Base-by-base conservation (phyloP, 257 asterid species). In the Solanum appendiculatum region DNA sequence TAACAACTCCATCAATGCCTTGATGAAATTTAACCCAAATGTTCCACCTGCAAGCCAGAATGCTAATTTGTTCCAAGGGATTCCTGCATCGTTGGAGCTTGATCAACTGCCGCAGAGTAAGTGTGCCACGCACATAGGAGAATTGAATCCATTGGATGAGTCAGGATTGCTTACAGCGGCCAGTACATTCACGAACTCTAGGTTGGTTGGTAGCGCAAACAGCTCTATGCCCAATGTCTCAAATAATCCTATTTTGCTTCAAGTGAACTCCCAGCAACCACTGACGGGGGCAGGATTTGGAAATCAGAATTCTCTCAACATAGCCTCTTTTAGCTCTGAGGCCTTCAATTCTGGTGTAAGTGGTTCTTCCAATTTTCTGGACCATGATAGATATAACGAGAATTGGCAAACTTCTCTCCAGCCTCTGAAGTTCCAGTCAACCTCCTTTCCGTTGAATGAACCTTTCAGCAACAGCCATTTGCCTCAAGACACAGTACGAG, bases 61-160 rank as follows among this genome's bases (percentile, higher is more conserved):
- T 33, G 83, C 93, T 3, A 87, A 89, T 89, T 39, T 92, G 34
- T 90, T 91, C 88, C 98, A 92, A 86, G 97, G 94, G 37, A 88
- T 89, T 82, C 93, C 92, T 12, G 87, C 97, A 2, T 92, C 95
- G 12, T 64, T 92, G 87, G 95, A 93, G 77, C 88, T 93, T 78
- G 94, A 93, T 89, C 95, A 91, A 86, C 86, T 93, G 80, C 96
- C 93, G 64, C 96, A 88, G 86, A 91, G 89, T 34, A 93, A 90
- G 78, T 70, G 89, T 33, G 11, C 87, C 54, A 31, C 91, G 10
- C 88, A 21, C 72, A 66, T 88, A 51, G 85, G 91, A 27, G 91
- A 86, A 82, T 90, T 92, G 86, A 92, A 86, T 83, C 89, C 78
- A 25, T 63, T 93, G 31, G 92, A 91, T 69, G 92, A 88, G 74